These are phyloP conservation scores for Primulina eburnea DNA, from an alignment of 257 asterid genomes.

Conservation along the genomic window DNA sequence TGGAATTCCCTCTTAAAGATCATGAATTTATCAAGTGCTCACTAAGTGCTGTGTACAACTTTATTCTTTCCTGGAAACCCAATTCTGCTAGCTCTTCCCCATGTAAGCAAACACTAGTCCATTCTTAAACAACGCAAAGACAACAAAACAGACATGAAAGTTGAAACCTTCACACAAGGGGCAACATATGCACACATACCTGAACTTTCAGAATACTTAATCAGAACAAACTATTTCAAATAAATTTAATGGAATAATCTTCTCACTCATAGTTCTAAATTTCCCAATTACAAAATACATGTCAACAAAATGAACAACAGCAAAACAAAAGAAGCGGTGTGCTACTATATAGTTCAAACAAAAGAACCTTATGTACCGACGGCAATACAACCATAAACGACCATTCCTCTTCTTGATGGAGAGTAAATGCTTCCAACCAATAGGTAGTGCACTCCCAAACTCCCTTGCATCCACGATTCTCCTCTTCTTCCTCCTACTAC, in stretches of 20 bases:
- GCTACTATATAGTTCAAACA: slow-evolving; percentile 2
- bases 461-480: slow-evolving; percentile 68
- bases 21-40: no score
- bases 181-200: no score
- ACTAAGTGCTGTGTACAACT: no score
- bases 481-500: slow-evolving; percentile 74
- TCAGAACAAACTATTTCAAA: not conserved
- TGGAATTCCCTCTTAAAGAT: no score
- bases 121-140: not conserved
- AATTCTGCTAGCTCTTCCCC: no score
- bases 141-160: not conserved
- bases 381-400: slow-evolving; percentile 54
- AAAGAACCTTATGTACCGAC: slow-evolving; percentile 76
- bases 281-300: not conserved
- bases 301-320: not conserved
- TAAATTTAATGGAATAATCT: not conserved
- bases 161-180: not conserved
- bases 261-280: slow-evolving; percentile 8
- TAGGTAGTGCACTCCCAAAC: slow-evolving; percentile 65
- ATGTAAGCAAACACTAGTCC: no score
- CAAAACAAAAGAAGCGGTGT: slow-evolving; percentile 9
- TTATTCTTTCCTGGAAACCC: no score
- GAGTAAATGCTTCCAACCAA: slow-evolving; percentile 74
- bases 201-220: slow-evolving; percentile 3
- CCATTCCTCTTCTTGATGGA: slow-evolving; percentile 65